Conservation (phyloP, 148 eudicot genomes). For the Amaranthus cruentus region DNA sequence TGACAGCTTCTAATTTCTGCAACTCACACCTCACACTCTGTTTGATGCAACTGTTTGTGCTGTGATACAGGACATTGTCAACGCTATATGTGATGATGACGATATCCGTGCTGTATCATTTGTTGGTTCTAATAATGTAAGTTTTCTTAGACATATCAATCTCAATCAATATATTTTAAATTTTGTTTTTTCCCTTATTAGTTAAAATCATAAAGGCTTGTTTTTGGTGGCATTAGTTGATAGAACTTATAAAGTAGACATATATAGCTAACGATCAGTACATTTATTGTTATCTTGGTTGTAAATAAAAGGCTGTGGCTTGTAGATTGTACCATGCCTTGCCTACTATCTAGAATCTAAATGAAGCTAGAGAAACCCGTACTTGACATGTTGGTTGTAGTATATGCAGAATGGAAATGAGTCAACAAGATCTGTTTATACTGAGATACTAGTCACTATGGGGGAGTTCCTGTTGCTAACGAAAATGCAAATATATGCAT, state of each 20-base stretch:
- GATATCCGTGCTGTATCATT: constrained; percentile 89
- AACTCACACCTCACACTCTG: neutral
- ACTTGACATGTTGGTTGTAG: neutral
- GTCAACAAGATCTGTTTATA: too few species aligned
- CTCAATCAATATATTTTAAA: neutral
- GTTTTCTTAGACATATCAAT: constrained; percentile 16
- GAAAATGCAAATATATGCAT: too few species aligned
- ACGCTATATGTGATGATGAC: constrained; percentile 94
- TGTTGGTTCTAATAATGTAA: constrained; percentile 96
- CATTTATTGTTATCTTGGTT: neutral
- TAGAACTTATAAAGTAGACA: neutral
- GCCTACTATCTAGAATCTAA: neutral
- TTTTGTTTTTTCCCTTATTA: neutral
- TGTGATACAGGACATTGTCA: constrained; percentile 73
- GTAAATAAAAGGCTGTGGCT: neutral
- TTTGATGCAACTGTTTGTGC: neutral
- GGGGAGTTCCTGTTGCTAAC: too few species aligned
- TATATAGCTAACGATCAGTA: neutral
- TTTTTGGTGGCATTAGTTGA: neutral
- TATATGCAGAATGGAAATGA: neutral
- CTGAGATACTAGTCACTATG: too few species aligned
- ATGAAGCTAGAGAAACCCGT: neutral
- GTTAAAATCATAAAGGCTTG: neutral
- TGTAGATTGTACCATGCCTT: neutral
- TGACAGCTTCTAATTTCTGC: neutral